A percentile compares a stretch with the other conserved stretches of the same genome.
These are phyloP conservation scores for Ophiocordyceps camponoti-leonardi DNA, from an alignment of 2,329 filamentous ascomycete genomes.

Conservation along the genomic window DNA sequence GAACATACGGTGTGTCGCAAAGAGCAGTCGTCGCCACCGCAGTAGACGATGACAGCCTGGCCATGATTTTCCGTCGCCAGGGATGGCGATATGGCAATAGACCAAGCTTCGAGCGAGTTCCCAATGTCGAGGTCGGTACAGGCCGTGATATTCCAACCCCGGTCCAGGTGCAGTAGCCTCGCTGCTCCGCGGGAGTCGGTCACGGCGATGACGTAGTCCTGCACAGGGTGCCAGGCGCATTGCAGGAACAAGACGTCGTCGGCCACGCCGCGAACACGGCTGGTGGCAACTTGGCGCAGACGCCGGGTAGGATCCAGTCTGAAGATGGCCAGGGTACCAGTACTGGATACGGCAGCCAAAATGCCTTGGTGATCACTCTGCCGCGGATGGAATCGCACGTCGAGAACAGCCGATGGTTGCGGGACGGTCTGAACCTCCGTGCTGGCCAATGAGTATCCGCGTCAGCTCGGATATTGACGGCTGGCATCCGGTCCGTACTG, in stretches of 20 bases:
- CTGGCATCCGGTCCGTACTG: constrained; percentile 14
- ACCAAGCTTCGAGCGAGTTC: constrained; percentile 58
- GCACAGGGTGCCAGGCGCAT: constrained; percentile 52
- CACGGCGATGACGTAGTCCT: constrained; percentile 40
- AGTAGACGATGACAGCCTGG: constrained; percentile 29
- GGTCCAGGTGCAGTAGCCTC: constrained; percentile 31
- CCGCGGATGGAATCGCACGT: constrained; percentile 60
- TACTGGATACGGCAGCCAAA: constrained; percentile 64
- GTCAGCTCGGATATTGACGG: neutral
- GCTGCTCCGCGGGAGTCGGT: constrained; percentile 56
- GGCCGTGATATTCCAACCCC: constrained; percentile 19
- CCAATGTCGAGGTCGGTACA: constrained; percentile 21
- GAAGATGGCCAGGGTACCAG: constrained; percentile 52
- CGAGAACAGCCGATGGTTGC: constrained; percentile 61
- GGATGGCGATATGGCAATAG: constrained; percentile 37
- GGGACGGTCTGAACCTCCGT: constrained; percentile 33
- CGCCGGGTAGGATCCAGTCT: constrained; percentile 24
- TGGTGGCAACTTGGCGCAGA: constrained; percentile 23
- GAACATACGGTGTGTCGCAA: constrained; percentile 26
- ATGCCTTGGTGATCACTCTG: constrained; percentile 23
- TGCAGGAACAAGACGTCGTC: constrained; percentile 50
- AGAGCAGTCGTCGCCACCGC: constrained; percentile 62
- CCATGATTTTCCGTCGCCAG: constrained; percentile 7
- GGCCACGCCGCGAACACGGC: constrained; percentile 30
- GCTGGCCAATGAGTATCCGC: constrained; percentile 1